phyloP scores from a whole-genome alignment of 441 rosid species.

The Gossypium davidsonii region DNA sequence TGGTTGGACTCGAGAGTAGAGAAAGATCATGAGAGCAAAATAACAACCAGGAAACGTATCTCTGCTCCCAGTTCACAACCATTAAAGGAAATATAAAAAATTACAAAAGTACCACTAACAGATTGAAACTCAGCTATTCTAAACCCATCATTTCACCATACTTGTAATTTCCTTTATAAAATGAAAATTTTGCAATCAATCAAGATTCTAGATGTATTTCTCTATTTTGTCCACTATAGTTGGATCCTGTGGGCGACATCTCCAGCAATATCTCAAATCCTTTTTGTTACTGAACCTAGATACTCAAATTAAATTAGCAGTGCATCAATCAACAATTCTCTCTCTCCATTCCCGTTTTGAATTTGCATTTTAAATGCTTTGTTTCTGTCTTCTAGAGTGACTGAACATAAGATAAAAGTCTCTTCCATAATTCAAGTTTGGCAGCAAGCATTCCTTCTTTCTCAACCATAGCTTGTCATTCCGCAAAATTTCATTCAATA shows the following conservation, averaged over 20 bases:
- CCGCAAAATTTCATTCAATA: not conserved
- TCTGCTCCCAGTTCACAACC: too few relatives aligned
- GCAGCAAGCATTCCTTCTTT: not conserved
- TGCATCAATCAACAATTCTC: not conserved
- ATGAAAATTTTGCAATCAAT: not conserved
- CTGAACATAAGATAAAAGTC: not conserved
- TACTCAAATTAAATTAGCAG: not conserved
- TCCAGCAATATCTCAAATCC: not conserved
- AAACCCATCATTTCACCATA: not conserved
- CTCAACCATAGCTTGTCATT: not conserved
- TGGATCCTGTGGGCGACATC: not conserved
- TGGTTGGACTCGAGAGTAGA: not conserved
- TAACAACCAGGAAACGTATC: too few relatives aligned
- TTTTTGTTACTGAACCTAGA: not conserved
- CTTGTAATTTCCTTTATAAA: not conserved
- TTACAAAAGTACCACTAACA: too few relatives aligned
- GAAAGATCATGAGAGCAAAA: not conserved
- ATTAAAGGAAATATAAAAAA: too few relatives aligned
- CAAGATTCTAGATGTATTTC: not conserved
- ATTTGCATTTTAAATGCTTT: not conserved
- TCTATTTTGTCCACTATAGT: not conserved
- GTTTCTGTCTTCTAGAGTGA: not conserved
- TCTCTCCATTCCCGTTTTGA: not conserved
- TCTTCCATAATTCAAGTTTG: not conserved
- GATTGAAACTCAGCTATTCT: too few relatives aligned